Conservation (phyloP, 2,329 filamentous ascomycete species). For the Ophioceras dolichostomum region DNA sequence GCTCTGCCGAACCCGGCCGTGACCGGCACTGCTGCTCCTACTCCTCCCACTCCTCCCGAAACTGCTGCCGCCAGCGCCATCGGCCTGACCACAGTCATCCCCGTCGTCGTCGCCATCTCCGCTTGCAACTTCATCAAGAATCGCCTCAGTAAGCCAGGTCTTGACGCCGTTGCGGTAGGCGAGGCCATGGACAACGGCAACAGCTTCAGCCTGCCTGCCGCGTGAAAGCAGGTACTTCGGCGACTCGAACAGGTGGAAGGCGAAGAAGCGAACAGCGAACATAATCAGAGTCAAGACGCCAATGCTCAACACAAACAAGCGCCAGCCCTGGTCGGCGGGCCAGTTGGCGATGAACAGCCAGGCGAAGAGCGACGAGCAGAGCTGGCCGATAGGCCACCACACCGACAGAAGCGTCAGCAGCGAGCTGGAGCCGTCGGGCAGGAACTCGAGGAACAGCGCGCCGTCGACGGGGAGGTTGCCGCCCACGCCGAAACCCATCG, state of each 20-base stretch:
- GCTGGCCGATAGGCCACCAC: slow-evolving; percentile 78
- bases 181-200: slow-evolving; percentile 68
- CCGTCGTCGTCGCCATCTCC: slow-evolving; percentile 21
- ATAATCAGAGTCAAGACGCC: slow-evolving; percentile 63
- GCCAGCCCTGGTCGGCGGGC: slow-evolving; percentile 61
- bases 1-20: too few species aligned
- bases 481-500: slow-evolving; percentile 55
- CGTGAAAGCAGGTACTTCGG: slow-evolving; percentile 70
- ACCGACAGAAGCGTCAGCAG: slow-evolving; percentile 70
- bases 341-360: slow-evolving; percentile 66
- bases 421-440: slow-evolving; percentile 61
- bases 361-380: slow-evolving; percentile 58
- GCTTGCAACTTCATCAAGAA: slow-evolving; percentile 41
- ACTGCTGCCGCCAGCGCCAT: slow-evolving; percentile 3
- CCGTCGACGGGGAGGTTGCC: slow-evolving; percentile 72
- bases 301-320: slow-evolving; percentile 58
- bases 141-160: slow-evolving; percentile 67
- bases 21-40: neutral
- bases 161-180: slow-evolving; percentile 57
- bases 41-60: neutral
- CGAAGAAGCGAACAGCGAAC: slow-evolving; percentile 66
- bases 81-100: too few species aligned
- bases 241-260: slow-evolving; percentile 75
- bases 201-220: slow-evolving; percentile 67
- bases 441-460: slow-evolving; percentile 71